phyloP scores from a whole-genome alignment of 148 eudicot genomes.

The Persicaria maculosa region DNA sequence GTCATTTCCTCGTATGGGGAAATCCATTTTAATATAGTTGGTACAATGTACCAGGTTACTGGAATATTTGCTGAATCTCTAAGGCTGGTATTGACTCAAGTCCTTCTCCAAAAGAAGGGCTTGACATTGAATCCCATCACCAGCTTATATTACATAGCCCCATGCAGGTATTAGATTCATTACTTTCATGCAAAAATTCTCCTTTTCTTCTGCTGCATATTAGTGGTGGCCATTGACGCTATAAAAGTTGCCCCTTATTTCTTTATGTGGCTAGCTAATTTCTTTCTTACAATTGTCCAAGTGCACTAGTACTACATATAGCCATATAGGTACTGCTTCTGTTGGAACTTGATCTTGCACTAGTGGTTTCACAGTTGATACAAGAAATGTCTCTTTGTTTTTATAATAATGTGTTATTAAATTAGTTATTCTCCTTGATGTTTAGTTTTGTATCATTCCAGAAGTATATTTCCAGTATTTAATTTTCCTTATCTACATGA shows the following conservation, averaged over 20 bases:
- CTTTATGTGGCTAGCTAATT: background rate
- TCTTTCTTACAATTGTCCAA: background rate
- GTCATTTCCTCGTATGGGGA: slow-evolving; percentile 83
- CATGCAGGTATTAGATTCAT: slow-evolving; percentile 57
- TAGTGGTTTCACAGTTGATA: background rate
- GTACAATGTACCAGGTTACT: slow-evolving; percentile 72
- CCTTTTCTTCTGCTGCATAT: background rate
- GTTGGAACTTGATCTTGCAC: slow-evolving; percentile 1
- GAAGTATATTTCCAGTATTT: background rate
- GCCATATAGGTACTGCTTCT: background rate
- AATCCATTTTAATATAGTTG: slow-evolving; percentile 75
- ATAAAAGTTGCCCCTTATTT: background rate
- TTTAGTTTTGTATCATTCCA: background rate
- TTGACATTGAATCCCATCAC: slow-evolving; percentile 76
- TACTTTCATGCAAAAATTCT: background rate
- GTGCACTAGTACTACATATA: background rate
- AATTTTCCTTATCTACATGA: background rate
- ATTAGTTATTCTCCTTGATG: background rate
- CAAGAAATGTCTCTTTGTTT: background rate
- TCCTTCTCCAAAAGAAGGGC: slow-evolving; percentile 82
- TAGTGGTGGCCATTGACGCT: background rate
- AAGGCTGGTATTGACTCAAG: slow-evolving; percentile 82
- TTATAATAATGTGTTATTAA: background rate
- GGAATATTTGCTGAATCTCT: slow-evolving; percentile 88
- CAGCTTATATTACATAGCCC: slow-evolving; percentile 91